A percentile compares a stretch with the other conserved stretches of the same genome.
Conservation (phyloP, 1,139 yeast genomes). For the Pichia sp. region DNA sequence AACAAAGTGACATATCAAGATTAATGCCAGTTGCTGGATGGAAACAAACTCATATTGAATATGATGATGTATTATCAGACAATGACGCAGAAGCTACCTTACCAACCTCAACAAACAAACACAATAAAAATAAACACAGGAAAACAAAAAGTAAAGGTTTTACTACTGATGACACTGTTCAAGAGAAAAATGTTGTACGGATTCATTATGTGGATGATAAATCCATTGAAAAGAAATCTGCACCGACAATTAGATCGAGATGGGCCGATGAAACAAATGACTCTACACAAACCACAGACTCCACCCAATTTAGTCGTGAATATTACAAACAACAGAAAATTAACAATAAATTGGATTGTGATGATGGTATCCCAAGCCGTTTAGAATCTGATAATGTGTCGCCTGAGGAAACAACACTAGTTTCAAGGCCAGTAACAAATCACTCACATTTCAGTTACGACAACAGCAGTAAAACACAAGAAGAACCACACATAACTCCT, state of each 20-base stretch:
- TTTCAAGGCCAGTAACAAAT: no score
- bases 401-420: background rate
- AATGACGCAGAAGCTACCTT: background rate
- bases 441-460: slow-evolving; percentile 4
- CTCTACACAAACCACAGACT: background rate
- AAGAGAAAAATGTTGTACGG: background rate
- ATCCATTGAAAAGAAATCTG: background rate
- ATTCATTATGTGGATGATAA: slow-evolving; percentile 4
- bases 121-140: background rate
- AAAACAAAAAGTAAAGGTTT: background rate
- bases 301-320: background rate
- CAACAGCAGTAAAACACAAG: background rate
- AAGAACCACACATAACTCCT: background rate
- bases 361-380: slow-evolving; percentile 1
- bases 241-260: background rate
- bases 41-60: slow-evolving; percentile 6
- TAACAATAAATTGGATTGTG: slow-evolving; percentile 2
- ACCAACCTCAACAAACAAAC: background rate
- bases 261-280: slow-evolving; percentile 12
- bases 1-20: slow-evolving; percentile 3
- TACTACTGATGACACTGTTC: background rate
- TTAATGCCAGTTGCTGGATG: slow-evolving; percentile 12
- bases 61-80: background rate
- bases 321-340: slow-evolving; percentile 3
- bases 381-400: background rate